Evolutionary conservation across 371 early-diverging fungal species (phyloP).

Genomic region (Syncephalastrum contaminatum): DNA sequence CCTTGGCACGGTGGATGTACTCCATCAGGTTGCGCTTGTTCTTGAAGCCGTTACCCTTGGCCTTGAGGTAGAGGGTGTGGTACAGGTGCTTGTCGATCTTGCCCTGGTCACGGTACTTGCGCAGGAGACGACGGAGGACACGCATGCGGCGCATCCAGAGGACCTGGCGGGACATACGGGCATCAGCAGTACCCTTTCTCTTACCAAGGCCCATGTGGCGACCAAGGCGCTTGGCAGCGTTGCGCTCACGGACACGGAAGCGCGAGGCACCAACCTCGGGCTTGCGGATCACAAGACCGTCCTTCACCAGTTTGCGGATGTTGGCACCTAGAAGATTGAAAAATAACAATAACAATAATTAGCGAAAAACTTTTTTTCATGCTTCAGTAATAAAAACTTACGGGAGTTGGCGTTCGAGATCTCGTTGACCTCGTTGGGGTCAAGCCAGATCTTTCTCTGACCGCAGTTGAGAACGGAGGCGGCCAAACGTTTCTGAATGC

Average conservation of each 20-base stretch:
- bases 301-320: conserved; percentile 96
- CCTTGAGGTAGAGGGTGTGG: conserved; percentile 96
- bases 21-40: conserved; percentile 99
- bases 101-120: conserved; percentile 97
- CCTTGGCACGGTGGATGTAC: conserved; percentile 99
- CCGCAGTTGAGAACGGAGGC: conserved; percentile 98
- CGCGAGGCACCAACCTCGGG: conserved; percentile 92
- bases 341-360: not conserved
- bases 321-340: conserved; percentile 72
- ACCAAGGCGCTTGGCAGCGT: conserved; percentile 97
- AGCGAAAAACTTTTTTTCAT: not conserved
- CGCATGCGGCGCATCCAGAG: conserved; percentile 99
- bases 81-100: conserved; percentile 99
- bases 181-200: conserved; percentile 98
- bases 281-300: conserved; percentile 98
- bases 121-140: conserved; percentile 95
- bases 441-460: conserved; percentile 99
- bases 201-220: conserved; percentile 99
- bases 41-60: conserved; percentile 99
- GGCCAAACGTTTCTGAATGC: conserved; percentile 96
- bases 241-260: conserved; percentile 92
- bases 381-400: conserved; percentile 43
- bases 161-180: conserved; percentile 95
- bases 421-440: conserved; percentile 97
- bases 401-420: conserved; percentile 98